phyloP scores from a whole-genome alignment of 495 filamentous ascomycete species.

The Aspergillus coremiiformis region DNA sequence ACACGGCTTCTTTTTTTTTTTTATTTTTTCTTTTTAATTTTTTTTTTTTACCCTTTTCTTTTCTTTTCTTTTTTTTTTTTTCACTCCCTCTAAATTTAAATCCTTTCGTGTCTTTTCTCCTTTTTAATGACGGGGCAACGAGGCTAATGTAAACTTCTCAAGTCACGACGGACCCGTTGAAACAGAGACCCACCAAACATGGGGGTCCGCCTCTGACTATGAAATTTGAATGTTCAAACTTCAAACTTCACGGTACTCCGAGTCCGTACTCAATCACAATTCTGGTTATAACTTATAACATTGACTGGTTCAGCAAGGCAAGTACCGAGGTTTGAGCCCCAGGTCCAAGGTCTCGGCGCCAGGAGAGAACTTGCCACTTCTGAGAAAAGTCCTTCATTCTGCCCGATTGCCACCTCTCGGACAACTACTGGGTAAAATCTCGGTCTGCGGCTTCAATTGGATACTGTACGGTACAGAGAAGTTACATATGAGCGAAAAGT shows the following conservation, averaged over 20 bases:
- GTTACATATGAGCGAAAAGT: too few relatives aligned
- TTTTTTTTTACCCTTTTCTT: not conserved
- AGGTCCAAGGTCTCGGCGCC: not conserved
- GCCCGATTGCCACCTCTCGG: not conserved
- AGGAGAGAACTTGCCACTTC: not conserved
- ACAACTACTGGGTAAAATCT: not conserved
- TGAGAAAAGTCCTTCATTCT: not conserved
- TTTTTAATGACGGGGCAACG: not conserved
- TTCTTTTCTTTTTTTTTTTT: not conserved
- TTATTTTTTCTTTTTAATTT: not conserved
- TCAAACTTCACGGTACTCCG: not conserved
- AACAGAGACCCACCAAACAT: slow-evolving; percentile 14
- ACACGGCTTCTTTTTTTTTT: not conserved
- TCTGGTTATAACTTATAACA: not conserved
- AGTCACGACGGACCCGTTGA: slow-evolving; percentile 2
- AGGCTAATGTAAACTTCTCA: not conserved
- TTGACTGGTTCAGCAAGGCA: not conserved
- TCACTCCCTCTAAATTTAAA: not conserved
- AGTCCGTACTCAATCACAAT: too few relatives aligned
- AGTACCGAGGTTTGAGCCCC: not conserved
- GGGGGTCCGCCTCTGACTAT: slow-evolving; percentile 1
- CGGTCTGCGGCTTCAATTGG: not conserved
- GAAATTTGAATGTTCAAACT: not conserved
- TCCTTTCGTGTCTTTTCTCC: not conserved
- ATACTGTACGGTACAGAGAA: not conserved